Conservation (phyloP, 1,139 yeast species). For the Blastobotrys serpentis region DNA sequence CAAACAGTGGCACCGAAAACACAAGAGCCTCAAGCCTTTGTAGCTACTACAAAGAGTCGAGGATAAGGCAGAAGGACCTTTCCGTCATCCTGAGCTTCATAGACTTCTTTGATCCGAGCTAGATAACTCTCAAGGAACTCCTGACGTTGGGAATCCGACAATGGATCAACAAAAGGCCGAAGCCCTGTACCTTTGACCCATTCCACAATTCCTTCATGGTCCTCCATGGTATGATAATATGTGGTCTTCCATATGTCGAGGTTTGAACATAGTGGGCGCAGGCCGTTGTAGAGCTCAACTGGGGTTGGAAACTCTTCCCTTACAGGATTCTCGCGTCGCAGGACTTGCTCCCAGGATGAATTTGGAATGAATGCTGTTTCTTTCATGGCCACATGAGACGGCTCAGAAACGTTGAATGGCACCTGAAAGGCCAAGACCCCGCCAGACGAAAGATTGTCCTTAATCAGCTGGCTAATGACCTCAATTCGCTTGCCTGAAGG, state of each 20-base stretch:
- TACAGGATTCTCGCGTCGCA: neutral
- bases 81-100: neutral
- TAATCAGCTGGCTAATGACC: neutral
- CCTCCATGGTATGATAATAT: neutral
- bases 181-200: slow-evolving; percentile 4
- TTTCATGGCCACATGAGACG: slow-evolving; percentile 7
- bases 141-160: neutral
- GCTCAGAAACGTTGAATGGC: slow-evolving; percentile 2
- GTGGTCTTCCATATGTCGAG: neutral
- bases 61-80: neutral
- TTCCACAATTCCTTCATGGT: slow-evolving; percentile 6
- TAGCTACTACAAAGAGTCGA: slow-evolving; percentile 2
- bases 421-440: slow-evolving; percentile 9
- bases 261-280: neutral
- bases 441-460: neutral
- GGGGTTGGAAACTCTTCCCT: slow-evolving; percentile 1
- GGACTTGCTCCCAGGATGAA: slow-evolving; percentile 4
- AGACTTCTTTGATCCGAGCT: neutral
- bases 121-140: neutral
- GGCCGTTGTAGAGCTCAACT: slow-evolving; percentile 1
- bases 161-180: slow-evolving; percentile 1
- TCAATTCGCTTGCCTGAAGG: neutral
- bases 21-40: neutral
- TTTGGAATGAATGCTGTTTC: neutral
- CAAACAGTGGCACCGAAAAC: too few species aligned